phyloP scores from a whole-genome alignment of 176 grass and related monocot species.

The Avena insularis region DNA sequence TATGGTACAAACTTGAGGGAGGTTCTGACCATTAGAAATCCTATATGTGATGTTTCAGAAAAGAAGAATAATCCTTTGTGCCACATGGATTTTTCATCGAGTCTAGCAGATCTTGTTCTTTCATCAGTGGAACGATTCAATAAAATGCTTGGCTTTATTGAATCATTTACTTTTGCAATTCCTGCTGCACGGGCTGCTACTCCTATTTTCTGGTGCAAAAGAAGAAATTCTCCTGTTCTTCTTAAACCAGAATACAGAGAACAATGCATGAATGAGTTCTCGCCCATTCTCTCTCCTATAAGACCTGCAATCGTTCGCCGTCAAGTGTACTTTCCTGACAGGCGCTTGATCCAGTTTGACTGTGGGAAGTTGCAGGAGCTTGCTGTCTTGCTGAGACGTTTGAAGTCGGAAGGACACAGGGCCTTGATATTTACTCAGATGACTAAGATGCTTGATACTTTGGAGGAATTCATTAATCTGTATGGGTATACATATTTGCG shows the following conservation, averaged over 20 bases:
- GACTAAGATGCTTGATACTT: conserved; percentile 99
- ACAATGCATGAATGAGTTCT: conserved; percentile 58
- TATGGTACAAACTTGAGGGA: conserved; percentile 83
- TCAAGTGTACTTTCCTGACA: conserved; percentile 97
- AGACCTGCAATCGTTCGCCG: conserved; percentile 89
- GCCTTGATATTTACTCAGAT: conserved; percentile 99
- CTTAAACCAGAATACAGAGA: conserved; percentile 66
- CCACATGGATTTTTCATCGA: conserved; percentile 83
- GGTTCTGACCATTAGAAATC: conserved; percentile 79
- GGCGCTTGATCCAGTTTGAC: conserved; percentile 98
- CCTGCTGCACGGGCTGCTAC: conserved; percentile 81
- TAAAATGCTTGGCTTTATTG: conserved; percentile 85
- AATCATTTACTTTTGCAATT: conserved; percentile 97
- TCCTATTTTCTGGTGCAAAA: conserved; percentile 86
- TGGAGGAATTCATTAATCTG: conserved; percentile 99
- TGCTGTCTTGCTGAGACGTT: conserved; percentile 77
- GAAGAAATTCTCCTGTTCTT: conserved; percentile 77
- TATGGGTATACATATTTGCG: conserved; percentile 98
- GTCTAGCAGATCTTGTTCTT: conserved; percentile 76
- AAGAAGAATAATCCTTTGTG: conserved; percentile 82
- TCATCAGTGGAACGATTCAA: conserved; percentile 76
- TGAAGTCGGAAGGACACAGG: conserved; percentile 89
- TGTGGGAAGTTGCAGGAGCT: conserved; percentile 99
- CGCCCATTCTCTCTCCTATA: conserved; percentile 72
- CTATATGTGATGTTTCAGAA: conserved; percentile 69